Conservation (phyloP, 1,139 yeast species). For the Saccharomyces hybrid region DNA sequence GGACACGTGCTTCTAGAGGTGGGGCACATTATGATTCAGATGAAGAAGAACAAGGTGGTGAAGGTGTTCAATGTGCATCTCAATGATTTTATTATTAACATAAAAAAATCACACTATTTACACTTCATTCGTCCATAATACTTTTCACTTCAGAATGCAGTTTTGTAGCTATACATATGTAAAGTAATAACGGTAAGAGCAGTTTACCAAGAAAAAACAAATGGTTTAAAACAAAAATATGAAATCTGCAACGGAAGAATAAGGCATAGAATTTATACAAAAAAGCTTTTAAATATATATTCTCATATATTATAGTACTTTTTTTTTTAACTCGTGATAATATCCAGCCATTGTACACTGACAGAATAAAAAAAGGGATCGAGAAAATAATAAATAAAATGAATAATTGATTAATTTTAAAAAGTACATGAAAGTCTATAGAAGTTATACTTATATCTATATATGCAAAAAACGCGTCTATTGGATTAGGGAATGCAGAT, state of each 20-base stretch:
- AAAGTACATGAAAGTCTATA: not conserved
- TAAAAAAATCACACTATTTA: constrained; percentile 2
- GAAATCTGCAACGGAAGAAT: no score
- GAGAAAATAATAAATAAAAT: no score
- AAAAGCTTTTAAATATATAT: no score
- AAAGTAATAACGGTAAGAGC: not conserved
- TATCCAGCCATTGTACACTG: no score
- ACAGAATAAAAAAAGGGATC: no score
- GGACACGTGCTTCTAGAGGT: constrained; percentile 38
- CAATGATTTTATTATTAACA: constrained; percentile 37
- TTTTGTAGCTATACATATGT: not conserved
- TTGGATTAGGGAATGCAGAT: not conserved
- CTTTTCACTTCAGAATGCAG: constrained; percentile 2
- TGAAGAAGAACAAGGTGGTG: constrained; percentile 56
- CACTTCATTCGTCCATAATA: not conserved
- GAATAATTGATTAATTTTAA: not conserved
- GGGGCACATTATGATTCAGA: constrained; percentile 50
- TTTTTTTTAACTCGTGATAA: no score
- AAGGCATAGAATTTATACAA: no score
- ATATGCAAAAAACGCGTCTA: not conserved
- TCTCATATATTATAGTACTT: no score
- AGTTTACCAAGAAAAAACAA: constrained; percentile 1
- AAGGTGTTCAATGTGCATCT: constrained; percentile 85
- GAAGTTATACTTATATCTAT: not conserved
- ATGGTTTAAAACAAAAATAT: no score